Conservation (phyloP, 768 basidiomycete species). For the Sporobolomyces roseus region DNA sequence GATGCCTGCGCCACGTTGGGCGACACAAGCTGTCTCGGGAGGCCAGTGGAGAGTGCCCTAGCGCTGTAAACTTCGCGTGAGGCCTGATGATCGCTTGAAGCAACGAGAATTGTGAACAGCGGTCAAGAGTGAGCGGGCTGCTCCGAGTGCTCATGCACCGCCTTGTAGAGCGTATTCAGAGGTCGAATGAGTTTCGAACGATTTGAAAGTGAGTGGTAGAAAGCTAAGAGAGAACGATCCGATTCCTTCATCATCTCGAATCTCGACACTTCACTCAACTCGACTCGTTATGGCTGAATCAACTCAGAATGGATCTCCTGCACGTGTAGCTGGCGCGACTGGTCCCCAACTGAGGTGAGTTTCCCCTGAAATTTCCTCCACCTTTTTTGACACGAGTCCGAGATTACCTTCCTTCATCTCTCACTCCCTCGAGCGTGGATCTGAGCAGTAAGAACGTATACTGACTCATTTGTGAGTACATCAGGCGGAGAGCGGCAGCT, state of each 20-base stretch:
- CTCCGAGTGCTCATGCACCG: no score
- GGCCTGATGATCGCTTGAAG: no score
- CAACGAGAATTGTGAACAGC: no score
- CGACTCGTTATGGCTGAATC: neutral
- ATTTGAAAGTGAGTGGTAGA: neutral
- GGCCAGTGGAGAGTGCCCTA: no score
- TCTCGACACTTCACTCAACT: neutral
- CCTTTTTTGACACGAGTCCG: neutral
- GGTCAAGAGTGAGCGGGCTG: no score
- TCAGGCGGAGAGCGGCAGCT: slow-evolving; percentile 33
- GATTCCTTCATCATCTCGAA: neutral
- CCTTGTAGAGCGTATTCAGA: no score
- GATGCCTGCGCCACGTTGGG: no score
- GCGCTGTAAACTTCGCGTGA: no score
- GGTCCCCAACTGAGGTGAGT: slow-evolving; percentile 35
- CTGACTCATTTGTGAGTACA: neutral
- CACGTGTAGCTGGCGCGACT: slow-evolving; percentile 21
- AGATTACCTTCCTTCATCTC: neutral
- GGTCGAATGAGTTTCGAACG: no score
- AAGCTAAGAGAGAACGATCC: neutral
- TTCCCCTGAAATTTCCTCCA: neutral
- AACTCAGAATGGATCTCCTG: neutral
- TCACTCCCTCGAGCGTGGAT: neutral
- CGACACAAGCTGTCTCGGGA: no score
- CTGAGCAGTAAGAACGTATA: neutral